A percentile compares a stretch with the other conserved stretches of the same genome.
Conservation (phyloP, 352 stramenopile genomes). For the Phytophthora sp. region DNA sequence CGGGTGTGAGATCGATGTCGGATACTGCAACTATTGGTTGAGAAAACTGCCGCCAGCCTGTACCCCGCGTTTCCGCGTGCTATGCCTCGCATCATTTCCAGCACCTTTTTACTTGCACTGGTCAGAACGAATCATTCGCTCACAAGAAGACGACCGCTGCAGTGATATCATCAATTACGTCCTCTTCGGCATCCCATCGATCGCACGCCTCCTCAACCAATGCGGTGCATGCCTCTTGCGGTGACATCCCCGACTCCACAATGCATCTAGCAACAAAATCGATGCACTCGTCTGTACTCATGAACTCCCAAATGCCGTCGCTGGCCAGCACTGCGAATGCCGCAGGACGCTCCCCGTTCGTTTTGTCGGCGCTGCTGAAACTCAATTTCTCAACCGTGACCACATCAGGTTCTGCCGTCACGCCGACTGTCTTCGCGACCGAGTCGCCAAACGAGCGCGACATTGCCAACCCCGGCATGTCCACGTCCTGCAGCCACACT, state of each 20-base stretch:
- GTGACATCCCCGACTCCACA: conserved; percentile 42
- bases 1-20: no score
- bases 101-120: background rate
- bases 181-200: conserved; percentile 82
- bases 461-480: conserved; percentile 88
- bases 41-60: no score
- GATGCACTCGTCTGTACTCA: conserved; percentile 75
- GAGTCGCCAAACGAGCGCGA: conserved; percentile 81
- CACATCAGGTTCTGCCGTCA: conserved; percentile 75
- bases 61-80: no score
- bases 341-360: conserved; percentile 20
- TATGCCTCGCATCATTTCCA: no score
- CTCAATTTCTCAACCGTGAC: conserved; percentile 45
- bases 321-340: conserved; percentile 79
- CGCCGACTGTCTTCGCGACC: conserved; percentile 81
- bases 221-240: conserved; percentile 71
- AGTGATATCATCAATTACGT: conserved; percentile 87
- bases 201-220: conserved; percentile 72
- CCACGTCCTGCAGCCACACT: conserved; percentile 86
- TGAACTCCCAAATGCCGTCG: conserved; percentile 89
- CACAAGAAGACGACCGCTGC: conserved; percentile 71
- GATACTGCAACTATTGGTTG: no score
- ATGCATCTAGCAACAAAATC: conserved; percentile 66
- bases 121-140: background rate
- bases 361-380: conserved; percentile 22